Evolutionary conservation across 805 yeast genomes (phyloP).

Genomic region (Lachancea sp.): DNA sequence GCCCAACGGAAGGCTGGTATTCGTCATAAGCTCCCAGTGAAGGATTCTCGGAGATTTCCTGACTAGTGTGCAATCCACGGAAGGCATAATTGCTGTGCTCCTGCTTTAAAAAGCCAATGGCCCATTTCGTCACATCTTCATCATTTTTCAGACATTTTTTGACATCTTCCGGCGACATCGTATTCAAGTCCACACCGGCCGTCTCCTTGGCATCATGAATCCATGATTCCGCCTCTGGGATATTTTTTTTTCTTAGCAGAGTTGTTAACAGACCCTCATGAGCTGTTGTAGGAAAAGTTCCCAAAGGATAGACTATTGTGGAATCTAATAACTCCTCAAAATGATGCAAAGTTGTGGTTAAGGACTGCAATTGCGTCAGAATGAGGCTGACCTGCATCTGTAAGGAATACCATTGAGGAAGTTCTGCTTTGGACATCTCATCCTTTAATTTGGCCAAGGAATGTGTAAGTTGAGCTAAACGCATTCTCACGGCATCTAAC

Average conservation of each 20-base stretch:
- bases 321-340: slow-evolving; percentile 52
- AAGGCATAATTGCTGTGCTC: slow-evolving; percentile 52
- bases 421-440: slow-evolving; percentile 41
- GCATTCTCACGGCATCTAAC: slow-evolving; percentile 54
- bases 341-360: slow-evolving; percentile 61
- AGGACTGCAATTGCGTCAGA: slow-evolving; percentile 71
- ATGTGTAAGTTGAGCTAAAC: slow-evolving; percentile 55
- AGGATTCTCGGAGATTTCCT: slow-evolving; percentile 35
- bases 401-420: slow-evolving; percentile 50
- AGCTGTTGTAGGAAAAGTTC: slow-evolving; percentile 77
- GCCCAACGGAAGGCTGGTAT: slow-evolving; percentile 13
- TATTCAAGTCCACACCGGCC: slow-evolving; percentile 26
- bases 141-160: slow-evolving; percentile 34
- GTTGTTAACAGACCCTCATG: slow-evolving; percentile 82
- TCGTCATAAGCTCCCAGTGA: slow-evolving; percentile 8
- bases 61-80: slow-evolving; percentile 50
- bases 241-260: slow-evolving; percentile 73
- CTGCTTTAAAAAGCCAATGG: slow-evolving; percentile 47
- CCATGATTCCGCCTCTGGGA: slow-evolving; percentile 92
- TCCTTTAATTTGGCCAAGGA: slow-evolving; percentile 52
- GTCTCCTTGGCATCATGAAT: slow-evolving; percentile 42
- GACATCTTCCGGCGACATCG: slow-evolving; percentile 23
- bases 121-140: slow-evolving; percentile 68
- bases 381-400: slow-evolving; percentile 82
- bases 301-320: slow-evolving; percentile 78